Evolutionary conservation across 2,329 filamentous ascomycete species (phyloP), one percentile per base, ranked within the genome.

Genomic region (Penicillium sp.): DNA sequence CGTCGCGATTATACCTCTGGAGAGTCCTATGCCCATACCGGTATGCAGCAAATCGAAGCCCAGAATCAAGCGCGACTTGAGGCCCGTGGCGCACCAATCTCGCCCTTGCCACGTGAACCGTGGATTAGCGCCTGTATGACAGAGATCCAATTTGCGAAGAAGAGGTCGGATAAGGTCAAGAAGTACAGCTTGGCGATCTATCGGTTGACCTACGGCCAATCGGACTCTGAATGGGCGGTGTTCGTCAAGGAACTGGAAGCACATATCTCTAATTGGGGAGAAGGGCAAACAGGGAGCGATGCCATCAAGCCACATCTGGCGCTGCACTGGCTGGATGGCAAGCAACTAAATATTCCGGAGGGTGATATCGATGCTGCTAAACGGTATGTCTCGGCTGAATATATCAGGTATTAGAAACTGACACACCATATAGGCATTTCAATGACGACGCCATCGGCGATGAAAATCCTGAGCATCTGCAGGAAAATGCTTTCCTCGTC

Each of bases 241-340:
- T 53, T 57, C 21, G 25, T 45, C n/a, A 6, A 41, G 8, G 54
- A 48, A 18, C 7, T 62, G 2, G 50, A 61, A 14, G 37, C 37
- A 0, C 52, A 60, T 39, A 35, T 57, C 1, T 43, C 50, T 0
- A 38, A 51, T 14, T 62, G 58, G 58, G 57, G 58, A 2, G 38
- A 35, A 4, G 54, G 51, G 2, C 46, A 51, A 10, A 40, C 43
- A 6, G 53, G 54, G 4, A 43, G 41, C 4, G 46, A 43, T 17
- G 28, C 41, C 1, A 35, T 61, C 38, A 57, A 56, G 26, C 32
- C 40, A 4, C 17, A 46, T 19, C 18, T 60, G 9, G 51, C 54
- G 13, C 31, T 62, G 2, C 45, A 51, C 7, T 61, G 58, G 58
- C 27, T 54, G 4, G 54, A 60, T 37, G 53, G 56, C 7, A 45